Evolutionary conservation across 2,329 filamentous ascomycete genomes (phyloP), one percentile per base, ranked within the genome.

Genomic region (Xylaria hypoxylon): DNA sequence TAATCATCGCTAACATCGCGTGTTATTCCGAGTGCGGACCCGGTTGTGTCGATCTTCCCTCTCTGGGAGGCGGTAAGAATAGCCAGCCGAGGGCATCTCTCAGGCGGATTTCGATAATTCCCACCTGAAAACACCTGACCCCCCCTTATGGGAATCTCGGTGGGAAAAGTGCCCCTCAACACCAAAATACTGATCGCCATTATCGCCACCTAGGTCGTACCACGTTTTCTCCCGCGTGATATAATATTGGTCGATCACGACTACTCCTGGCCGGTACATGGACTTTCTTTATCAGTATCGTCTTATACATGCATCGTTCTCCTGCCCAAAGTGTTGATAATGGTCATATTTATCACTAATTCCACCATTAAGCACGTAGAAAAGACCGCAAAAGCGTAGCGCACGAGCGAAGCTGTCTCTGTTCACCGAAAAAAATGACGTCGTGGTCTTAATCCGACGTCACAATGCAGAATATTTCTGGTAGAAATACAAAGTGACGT

Each of bases 181-280:
- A 67, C 53, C 44, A 56, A 63, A 47, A 63, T 56, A 59, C 58
- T 51, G 63, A 70, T 69, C 70, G 67, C 67, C 68, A 35, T 42
- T 35, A 11, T 67, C 24, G 67, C 66, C 68, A 68, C 68, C 24
- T 19, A 53, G 65, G 53, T 68, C 61, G 65, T 59, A 71, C 67
- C 69, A 69, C 57, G 53, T 65, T 42, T 45, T 42, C 51, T 53
- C 56, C 69, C 73, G 64, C 73, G 72, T 74, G 72, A 74, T 62
- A 59, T 31, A 52, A 40, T 42, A 31, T 31, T 59, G 68, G 72
- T 53, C 59, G 73, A 75, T 75, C 73, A 62, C 67, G 42, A 53
- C 68, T 64, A 47, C 62, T 64, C 60, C 40, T 45, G 60, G 24
- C 52, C 57, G 47, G 52, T 13, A 61, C 56, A 68, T 42, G 63